A percentile compares a stretch with the other conserved stretches of the same genome.
phyloP scores from a whole-genome alignment of 2,329 filamentous ascomycete genomes.

The Endothia cerciana region DNA sequence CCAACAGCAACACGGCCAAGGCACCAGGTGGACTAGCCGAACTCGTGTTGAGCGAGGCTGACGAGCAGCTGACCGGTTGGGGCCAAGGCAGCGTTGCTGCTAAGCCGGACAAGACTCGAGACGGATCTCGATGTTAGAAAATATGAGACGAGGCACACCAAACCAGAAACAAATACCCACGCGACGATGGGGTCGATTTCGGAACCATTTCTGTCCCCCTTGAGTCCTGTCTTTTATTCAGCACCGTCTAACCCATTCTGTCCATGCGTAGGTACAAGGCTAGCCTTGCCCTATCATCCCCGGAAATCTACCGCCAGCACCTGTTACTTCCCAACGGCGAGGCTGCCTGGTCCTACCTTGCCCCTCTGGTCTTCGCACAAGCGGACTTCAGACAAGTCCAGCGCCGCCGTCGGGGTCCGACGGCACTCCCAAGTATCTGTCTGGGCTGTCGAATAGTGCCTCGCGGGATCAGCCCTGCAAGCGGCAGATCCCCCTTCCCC shows the following conservation, averaged over 20 bases:
- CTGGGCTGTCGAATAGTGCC: not conserved
- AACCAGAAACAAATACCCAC: not conserved
- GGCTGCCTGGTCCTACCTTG: slow-evolving; percentile 6
- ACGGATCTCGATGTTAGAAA: slow-evolving; percentile 8
- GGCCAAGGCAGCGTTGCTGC: not conserved
- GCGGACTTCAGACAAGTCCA: too few relatives aligned
- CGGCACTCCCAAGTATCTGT: not conserved
- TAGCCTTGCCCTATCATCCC: slow-evolving; percentile 16
- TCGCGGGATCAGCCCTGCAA: slow-evolving; percentile 20
- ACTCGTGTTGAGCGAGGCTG: slow-evolving; percentile 3
- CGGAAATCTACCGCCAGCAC: not conserved
- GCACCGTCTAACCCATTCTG: not conserved
- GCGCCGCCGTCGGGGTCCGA: too few relatives aligned
- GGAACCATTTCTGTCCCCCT: not conserved
- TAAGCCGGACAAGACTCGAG: not conserved
- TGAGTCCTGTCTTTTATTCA: not conserved
- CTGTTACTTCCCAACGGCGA: not conserved
- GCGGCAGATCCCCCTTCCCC: not conserved
- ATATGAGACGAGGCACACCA: slow-evolving; percentile 11
- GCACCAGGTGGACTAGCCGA: not conserved
- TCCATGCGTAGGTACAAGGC: slow-evolving; percentile 15
- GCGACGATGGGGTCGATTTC: not conserved
- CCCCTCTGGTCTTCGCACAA: not conserved
- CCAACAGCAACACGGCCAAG: not conserved
- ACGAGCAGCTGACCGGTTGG: not conserved